These are phyloP conservation scores for Lachancea fermentati DNA, from an alignment of 805 yeast species.

Conservation along the genomic window DNA sequence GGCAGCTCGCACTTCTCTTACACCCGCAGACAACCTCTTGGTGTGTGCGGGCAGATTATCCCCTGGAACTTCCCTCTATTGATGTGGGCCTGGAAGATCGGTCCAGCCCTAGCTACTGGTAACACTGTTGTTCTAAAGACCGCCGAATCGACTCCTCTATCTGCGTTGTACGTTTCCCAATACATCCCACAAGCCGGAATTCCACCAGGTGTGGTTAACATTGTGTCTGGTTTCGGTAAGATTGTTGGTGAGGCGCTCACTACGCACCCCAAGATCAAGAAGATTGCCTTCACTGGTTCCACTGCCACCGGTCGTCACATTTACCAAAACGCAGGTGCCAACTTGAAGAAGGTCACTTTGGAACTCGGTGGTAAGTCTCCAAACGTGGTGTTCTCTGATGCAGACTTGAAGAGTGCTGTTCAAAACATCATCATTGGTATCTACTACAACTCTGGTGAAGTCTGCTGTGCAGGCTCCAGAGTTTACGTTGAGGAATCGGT, in stretches of 20 bases:
- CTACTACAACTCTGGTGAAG: conserved; percentile 92
- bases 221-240: conserved; percentile 82
- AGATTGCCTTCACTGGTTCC: conserved; percentile 93
- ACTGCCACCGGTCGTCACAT: conserved; percentile 84
- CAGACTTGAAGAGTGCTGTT: conserved; percentile 70
- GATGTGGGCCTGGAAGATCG: conserved; percentile 93
- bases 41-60: conserved; percentile 92
- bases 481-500: conserved; percentile 79
- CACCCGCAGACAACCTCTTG: conserved; percentile 84
- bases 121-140: conserved; percentile 83
- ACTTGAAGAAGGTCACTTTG: conserved; percentile 84
- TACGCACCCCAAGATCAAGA: conserved; percentile 73
- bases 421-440: conserved; percentile 75
- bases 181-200: conserved; percentile 76
- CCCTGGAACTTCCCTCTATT: conserved; percentile 97
- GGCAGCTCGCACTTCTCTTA: conserved; percentile 69
- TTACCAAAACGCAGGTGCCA: conserved; percentile 73
- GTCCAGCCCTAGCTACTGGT: conserved; percentile 89
- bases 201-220: conserved; percentile 87
- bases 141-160: conserved; percentile 88
- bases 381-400: conserved; percentile 80
- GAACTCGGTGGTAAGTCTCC: conserved; percentile 98
- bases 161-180: conserved; percentile 70
- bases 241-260: conserved; percentile 79
- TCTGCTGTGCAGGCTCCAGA: conserved; percentile 93